A percentile compares a stretch with the other conserved stretches of the same genome.
These are phyloP conservation scores for Erucastrum elatum DNA, from an alignment of 345 rosid species.

Conservation along the genomic window DNA sequence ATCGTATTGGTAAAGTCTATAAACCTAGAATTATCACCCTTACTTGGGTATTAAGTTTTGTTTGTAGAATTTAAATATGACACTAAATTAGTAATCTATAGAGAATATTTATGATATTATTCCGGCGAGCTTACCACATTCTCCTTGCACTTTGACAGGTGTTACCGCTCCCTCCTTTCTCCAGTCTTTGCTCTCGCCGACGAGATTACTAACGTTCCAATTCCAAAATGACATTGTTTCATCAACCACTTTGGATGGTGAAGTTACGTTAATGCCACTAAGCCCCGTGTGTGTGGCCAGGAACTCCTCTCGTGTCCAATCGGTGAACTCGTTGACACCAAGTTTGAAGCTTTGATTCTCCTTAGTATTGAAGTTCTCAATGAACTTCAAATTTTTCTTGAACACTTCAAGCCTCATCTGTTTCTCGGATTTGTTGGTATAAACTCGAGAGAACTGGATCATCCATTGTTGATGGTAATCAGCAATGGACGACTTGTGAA, in stretches of 20 bases:
- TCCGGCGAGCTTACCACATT: conserved; percentile 37
- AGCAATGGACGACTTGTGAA: background rate
- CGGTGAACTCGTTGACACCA: conserved; percentile 4
- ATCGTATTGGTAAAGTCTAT: background rate
- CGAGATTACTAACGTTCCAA: conserved; percentile 28
- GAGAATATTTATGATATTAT: background rate
- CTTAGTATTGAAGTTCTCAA: background rate
- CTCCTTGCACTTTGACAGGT: conserved; percentile 36
- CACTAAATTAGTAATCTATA: background rate
- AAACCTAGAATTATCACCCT: background rate
- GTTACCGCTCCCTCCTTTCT: conserved; percentile 44
- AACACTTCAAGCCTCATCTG: background rate
- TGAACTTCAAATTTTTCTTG: background rate
- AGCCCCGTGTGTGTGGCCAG: background rate
- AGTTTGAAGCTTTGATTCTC: conserved; percentile 2
- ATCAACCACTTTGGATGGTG: no score
- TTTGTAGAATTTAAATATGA: background rate
- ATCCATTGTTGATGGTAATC: background rate
- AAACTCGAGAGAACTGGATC: background rate
- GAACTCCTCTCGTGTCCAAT: background rate
- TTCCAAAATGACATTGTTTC: conserved; percentile 12
- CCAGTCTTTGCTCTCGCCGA: conserved; percentile 40
- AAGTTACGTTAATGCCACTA: background rate
- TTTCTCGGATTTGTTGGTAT: background rate
- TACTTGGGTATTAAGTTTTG: background rate